Conservation (phyloP, 2,329 filamentous ascomycete genomes). For the Alternaria brassicae region DNA sequence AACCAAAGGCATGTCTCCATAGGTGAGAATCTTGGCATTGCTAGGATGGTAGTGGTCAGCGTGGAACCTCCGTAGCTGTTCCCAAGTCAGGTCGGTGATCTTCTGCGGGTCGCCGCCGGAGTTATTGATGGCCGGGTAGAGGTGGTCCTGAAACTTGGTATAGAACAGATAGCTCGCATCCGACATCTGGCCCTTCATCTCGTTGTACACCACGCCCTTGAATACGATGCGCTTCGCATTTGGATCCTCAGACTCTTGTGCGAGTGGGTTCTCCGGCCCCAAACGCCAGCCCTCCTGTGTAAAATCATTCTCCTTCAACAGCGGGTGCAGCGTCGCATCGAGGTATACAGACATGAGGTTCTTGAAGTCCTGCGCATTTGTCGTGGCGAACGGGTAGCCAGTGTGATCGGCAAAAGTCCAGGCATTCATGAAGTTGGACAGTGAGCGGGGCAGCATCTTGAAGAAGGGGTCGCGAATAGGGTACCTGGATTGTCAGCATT, state of each 20-base stretch:
- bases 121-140: conserved; percentile 94
- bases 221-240: conserved; percentile 79
- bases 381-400: conserved; percentile 97
- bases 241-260: conserved; percentile 52
- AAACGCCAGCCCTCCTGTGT: conserved; percentile 97
- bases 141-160: conserved; percentile 91
- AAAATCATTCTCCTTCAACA: conserved; percentile 91
- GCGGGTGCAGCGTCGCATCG: conserved; percentile 87
- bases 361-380: conserved; percentile 91
- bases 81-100: conserved; percentile 93
- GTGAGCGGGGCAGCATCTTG: conserved; percentile 96
- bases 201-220: conserved; percentile 98
- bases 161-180: conserved; percentile 97
- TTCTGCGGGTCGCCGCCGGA: conserved; percentile 95
- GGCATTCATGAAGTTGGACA: conserved; percentile 99
- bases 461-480: conserved; percentile 99
- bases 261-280: conserved; percentile 83
- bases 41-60: conserved; percentile 95
- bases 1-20: conserved; percentile 86
- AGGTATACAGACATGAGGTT: conserved; percentile 97
- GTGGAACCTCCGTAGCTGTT: conserved; percentile 87
- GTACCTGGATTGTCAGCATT: conserved; percentile 63
- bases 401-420: conserved; percentile 97
- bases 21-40: conserved; percentile 95
- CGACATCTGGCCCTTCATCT: conserved; percentile 99